phyloP scores from a whole-genome alignment of 768 basidiomycete species.

The Hydnomerulius pinastri region DNA sequence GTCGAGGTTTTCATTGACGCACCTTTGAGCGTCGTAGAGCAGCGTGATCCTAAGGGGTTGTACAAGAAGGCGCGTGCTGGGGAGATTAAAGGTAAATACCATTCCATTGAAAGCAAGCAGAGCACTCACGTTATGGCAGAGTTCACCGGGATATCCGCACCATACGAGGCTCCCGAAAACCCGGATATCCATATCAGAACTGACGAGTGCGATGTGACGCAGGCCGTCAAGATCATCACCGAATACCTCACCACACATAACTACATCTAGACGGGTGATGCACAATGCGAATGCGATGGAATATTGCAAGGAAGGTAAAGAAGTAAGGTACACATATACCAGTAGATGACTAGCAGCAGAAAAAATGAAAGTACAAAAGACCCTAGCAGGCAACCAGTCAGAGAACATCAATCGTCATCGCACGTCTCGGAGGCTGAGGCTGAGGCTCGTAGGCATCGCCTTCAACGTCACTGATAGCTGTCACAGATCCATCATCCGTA shows the following conservation, averaged over 20 bases:
- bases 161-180: constrained; percentile 84
- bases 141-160: constrained; percentile 97
- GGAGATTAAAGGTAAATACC: constrained; percentile 82
- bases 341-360: constrained; percentile 20
- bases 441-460: constrained; percentile 8
- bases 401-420: constrained; percentile 18
- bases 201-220: constrained; percentile 71
- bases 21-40: constrained; percentile 83
- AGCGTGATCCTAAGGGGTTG: constrained; percentile 94
- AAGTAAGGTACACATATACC: constrained; percentile 11
- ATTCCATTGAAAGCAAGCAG: neutral
- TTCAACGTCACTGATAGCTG: constrained; percentile 8
- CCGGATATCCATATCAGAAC: constrained; percentile 95
- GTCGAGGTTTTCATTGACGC: constrained; percentile 96
- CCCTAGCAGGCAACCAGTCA: constrained; percentile 10
- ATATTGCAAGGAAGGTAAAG: constrained; percentile 8
- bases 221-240: constrained; percentile 76
- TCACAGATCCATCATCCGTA: constrained; percentile 21
- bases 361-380: constrained; percentile 6
- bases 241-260: constrained; percentile 74
- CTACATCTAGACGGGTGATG: constrained; percentile 44
- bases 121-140: constrained; percentile 53
- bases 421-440: constrained; percentile 11
- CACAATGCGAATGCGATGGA: constrained; percentile 10
- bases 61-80: constrained; percentile 97